Evolutionary conservation across 352 stramenopile genomes (phyloP).

Genomic region (Ophiocytium majus): DNA sequence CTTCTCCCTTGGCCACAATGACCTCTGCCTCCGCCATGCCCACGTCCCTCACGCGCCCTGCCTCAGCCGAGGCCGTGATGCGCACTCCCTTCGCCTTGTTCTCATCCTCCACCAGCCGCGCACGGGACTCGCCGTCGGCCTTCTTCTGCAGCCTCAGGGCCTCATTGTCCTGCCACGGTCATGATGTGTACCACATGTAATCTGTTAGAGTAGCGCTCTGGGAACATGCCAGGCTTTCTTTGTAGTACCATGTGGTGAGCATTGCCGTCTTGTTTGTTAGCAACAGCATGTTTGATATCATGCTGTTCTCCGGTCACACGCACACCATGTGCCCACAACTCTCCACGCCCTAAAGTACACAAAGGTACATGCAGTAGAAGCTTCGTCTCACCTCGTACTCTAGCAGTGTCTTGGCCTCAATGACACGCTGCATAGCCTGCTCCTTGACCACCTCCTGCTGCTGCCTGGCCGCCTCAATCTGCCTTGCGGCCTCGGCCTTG

Average conservation of each 20-base stretch:
- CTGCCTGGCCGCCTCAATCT: conserved; percentile 47
- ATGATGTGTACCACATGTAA: too few species aligned
- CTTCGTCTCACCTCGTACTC: conserved; percentile 22
- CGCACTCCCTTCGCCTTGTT: conserved; percentile 42
- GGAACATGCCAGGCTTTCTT: too few species aligned
- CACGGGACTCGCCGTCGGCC: conserved; percentile 38
- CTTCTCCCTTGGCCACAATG: conserved; percentile 35
- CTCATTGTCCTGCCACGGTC: conserved; percentile 43
- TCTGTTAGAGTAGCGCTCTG: too few species aligned
- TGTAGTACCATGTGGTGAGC: too few species aligned
- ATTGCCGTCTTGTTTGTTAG: too few species aligned
- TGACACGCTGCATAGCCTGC: conserved; percentile 40
- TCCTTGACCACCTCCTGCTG: conserved; percentile 44
- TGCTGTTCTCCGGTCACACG: too few species aligned
- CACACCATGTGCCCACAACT: too few species aligned
- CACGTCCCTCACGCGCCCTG: conserved; percentile 13
- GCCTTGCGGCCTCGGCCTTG: conserved; percentile 26
- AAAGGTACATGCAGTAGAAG: too few species aligned
- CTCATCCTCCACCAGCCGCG: conserved; percentile 44
- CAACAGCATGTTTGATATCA: too few species aligned
- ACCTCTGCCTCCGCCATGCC: conserved; percentile 31
- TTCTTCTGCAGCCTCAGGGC: conserved; percentile 43
- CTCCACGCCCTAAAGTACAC: too few species aligned
- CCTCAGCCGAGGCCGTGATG: conserved; percentile 25
- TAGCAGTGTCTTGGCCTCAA: conserved; percentile 38